These are phyloP conservation scores for Nemania diffusa DNA, from an alignment of 2,329 filamentous ascomycete species.

Conservation along the genomic window DNA sequence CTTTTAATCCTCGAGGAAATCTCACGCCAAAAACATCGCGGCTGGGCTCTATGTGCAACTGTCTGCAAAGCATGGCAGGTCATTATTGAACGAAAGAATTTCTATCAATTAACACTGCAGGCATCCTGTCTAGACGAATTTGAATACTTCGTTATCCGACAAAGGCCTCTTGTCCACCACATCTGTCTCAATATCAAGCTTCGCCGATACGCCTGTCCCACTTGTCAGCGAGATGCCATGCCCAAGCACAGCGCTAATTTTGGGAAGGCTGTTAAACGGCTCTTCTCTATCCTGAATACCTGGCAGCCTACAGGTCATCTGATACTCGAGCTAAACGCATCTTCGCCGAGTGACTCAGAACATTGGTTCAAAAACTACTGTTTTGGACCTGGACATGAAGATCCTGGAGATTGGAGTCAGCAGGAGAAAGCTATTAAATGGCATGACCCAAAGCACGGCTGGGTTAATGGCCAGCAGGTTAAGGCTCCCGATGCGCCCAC, in stretches of 20 bases:
- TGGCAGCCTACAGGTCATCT: slow-evolving; percentile 45
- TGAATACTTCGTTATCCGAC: slow-evolving; percentile 35
- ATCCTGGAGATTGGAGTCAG: slow-evolving; percentile 22
- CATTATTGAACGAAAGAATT: slow-evolving; percentile 46
- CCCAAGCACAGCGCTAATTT: slow-evolving; percentile 36
- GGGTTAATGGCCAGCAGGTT: slow-evolving; percentile 45
- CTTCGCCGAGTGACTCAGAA: slow-evolving; percentile 50
- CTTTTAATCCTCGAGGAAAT: slow-evolving; percentile 20
- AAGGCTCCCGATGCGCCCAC: slow-evolving; percentile 37
- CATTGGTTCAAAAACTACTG: slow-evolving; percentile 49
- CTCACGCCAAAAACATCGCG: slow-evolving; percentile 34
- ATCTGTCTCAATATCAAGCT: slow-evolving; percentile 48
- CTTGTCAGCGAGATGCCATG: slow-evolving; percentile 12
- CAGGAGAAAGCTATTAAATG: slow-evolving; percentile 29
- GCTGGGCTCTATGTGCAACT: slow-evolving; percentile 47
- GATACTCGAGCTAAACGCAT: slow-evolving; percentile 49
- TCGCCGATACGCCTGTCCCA: slow-evolving; percentile 40
- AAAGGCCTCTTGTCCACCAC: slow-evolving; percentile 43
- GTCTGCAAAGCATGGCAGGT: slow-evolving; percentile 51
- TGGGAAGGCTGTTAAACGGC: slow-evolving; percentile 38
- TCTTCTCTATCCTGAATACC: slow-evolving; percentile 47
- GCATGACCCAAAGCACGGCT: slow-evolving; percentile 49
- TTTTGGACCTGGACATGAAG: slow-evolving; percentile 41
- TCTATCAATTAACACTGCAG: slow-evolving; percentile 43
- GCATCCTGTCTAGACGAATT: slow-evolving; percentile 43